A percentile compares a stretch with the other conserved stretches of the same genome.
These are phyloP conservation scores for Plasmodium coatneyi DNA, from an alignment of 169 alveolate genomes.

Conservation along the genomic window DNA sequence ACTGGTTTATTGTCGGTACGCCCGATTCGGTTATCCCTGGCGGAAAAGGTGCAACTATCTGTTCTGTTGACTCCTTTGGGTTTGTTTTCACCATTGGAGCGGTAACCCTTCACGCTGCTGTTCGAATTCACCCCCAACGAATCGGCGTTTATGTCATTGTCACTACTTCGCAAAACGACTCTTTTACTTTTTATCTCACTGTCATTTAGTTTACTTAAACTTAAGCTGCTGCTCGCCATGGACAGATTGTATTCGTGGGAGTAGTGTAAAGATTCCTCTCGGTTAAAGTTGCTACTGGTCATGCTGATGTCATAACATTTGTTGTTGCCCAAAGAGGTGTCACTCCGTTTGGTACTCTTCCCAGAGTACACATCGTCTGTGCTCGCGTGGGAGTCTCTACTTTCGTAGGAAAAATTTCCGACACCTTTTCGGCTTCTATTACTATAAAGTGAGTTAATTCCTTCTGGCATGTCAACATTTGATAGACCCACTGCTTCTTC, in stretches of 20 bases:
- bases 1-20: neutral
- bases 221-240: neutral
- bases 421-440: neutral
- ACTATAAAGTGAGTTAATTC: neutral
- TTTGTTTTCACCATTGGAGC: neutral
- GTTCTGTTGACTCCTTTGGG: neutral
- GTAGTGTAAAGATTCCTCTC: neutral
- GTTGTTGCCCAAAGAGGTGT: neutral
- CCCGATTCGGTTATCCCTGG: neutral
- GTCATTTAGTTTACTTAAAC: neutral
- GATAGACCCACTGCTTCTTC: neutral
- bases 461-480: constrained; percentile 8
- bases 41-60: neutral
- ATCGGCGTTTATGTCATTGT: neutral
- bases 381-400: neutral
- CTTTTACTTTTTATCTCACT: neutral
- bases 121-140: neutral
- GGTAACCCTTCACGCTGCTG: neutral
- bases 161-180: neutral
- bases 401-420: neutral
- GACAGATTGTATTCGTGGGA: neutral
- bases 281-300: neutral
- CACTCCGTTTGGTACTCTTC: neutral
- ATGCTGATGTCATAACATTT: neutral
- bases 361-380: neutral